These are phyloP conservation scores for Cutaneotrichosporon cyanovorans DNA, from an alignment of 1,284 basidiomycete species.

Conservation along the genomic window DNA sequence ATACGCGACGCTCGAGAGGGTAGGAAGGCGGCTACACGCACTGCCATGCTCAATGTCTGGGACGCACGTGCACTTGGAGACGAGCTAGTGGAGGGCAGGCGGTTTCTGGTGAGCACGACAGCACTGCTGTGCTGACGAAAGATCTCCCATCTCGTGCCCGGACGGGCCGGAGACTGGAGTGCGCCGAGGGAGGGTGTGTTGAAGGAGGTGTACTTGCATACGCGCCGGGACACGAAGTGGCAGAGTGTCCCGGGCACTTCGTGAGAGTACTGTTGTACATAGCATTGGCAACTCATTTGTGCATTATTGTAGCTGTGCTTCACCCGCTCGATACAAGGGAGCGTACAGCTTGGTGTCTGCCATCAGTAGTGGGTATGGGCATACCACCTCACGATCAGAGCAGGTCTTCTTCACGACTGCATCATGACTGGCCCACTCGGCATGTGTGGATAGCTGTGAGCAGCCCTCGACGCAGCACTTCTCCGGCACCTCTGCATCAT, in stretches of 20 bases:
- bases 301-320: too few species aligned
- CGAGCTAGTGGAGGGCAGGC: conserved; percentile 57
- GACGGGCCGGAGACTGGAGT: conserved; percentile 57
- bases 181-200: conserved; percentile 36
- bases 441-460: too few species aligned
- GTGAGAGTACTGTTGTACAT: too few species aligned
- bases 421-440: too few species aligned
- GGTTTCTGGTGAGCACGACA: conserved; percentile 53
- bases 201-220: conserved; percentile 60
- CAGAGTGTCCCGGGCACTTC: conserved; percentile 11
- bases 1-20: conserved; percentile 61
- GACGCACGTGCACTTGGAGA: conserved; percentile 59
- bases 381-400: too few species aligned
- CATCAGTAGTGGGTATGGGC: too few species aligned
- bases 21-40: conserved; percentile 52
- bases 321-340: too few species aligned
- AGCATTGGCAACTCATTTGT: too few species aligned
- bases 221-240: conserved; percentile 58
- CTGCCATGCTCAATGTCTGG: conserved; percentile 75
- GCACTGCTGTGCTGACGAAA: conserved; percentile 22
- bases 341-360: too few species aligned
- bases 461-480: too few species aligned
- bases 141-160: conserved; percentile 60
- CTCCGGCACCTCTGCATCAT: too few species aligned
- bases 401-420: too few species aligned